Base-by-base conservation (phyloP, 2,329 filamentous ascomycete species). In the Metarhizium rileyi region DNA sequence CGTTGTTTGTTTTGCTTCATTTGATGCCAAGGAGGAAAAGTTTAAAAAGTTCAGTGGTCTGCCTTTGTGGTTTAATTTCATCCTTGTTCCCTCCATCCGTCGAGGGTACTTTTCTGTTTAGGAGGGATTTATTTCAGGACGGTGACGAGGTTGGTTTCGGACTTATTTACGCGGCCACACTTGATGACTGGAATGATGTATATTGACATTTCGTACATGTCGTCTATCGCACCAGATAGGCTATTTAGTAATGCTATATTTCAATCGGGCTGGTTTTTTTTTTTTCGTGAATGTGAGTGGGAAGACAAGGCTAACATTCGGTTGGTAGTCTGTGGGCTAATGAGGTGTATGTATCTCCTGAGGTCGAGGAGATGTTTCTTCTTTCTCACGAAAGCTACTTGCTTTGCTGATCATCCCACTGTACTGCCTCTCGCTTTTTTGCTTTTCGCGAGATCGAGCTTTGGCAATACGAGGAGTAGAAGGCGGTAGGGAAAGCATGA, bases 111-210 rank as follows among this genome's bases (percentile, higher is more conserved):
- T n/a, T 30, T 14, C 25, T 41, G 30, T 26, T n/a, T 40, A 10
- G 28, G 30, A 35, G 25, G 27, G 18, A 38, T 10, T 36, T 38
- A 43, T 44, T 47, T 44, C 27, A 27, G 25, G 23, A 42, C 22
- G 49, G 28, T 30, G 44, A 47, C 25, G 38, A 18, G 38, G 3
- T 30, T 33, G 41, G 33, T 41, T 46, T 42, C 27, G 18, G 22
- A 10, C 35, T 14, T n/a, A 9, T 23, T 48, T 12, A 46, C 42
- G 50, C 23, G 46, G 46, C 44, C 42, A 45, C 47, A 41, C 48
- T 54, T 60, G 53, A 62, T 55, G 53, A 56, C 46, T 56, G 45
- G 54, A 55, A 63, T 55, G 55, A 58, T 63, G 57, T 63, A 60
- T 47, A 61, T 54, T 47, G 55, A 27, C 33, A n/a, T 40, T 46